Evolutionary conservation across 2,329 filamentous ascomycete genomes (phyloP).

Genomic region (Scolecobasidium constrictum): DNA sequence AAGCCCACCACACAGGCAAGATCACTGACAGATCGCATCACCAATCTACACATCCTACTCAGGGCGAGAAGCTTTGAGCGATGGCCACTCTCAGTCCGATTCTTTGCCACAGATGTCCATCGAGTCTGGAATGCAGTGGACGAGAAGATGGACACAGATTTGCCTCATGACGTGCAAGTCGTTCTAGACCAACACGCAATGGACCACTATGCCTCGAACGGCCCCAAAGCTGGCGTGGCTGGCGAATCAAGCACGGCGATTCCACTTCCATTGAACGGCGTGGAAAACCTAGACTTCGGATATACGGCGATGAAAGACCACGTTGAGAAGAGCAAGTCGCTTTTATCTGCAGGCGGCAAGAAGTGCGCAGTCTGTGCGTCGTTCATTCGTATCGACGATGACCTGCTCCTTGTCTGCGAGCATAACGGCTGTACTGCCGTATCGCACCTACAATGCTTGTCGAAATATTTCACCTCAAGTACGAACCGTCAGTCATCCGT

Average conservation of each 20-base stretch:
- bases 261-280: slow-evolving; percentile 15
- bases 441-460: slow-evolving; percentile 47
- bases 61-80: slow-evolving; percentile 66
- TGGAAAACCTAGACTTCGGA: slow-evolving; percentile 40
- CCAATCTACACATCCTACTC: slow-evolving; percentile 72
- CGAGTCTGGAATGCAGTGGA: slow-evolving; percentile 55
- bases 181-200: slow-evolving; percentile 4
- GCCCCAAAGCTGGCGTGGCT: not conserved
- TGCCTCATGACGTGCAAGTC: not conserved
- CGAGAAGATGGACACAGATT: slow-evolving; percentile 33
- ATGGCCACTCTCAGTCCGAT: slow-evolving; percentile 74
- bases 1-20: slow-evolving; percentile 40
- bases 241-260: not conserved
- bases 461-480: slow-evolving; percentile 35
- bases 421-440: slow-evolving; percentile 33
- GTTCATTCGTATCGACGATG: slow-evolving; percentile 23
- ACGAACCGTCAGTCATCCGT: slow-evolving; percentile 15
- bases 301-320: slow-evolving; percentile 26
- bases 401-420: slow-evolving; percentile 42
- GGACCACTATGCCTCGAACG: not conserved
- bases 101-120: slow-evolving; percentile 64
- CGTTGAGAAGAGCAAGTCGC: slow-evolving; percentile 4
- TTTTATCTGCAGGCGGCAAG: slow-evolving; percentile 27
- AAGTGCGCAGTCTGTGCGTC: slow-evolving; percentile 41
- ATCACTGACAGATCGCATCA: slow-evolving; percentile 57